Conservation (phyloP, 257 asterid species). For the Solanum microdontum region DNA sequence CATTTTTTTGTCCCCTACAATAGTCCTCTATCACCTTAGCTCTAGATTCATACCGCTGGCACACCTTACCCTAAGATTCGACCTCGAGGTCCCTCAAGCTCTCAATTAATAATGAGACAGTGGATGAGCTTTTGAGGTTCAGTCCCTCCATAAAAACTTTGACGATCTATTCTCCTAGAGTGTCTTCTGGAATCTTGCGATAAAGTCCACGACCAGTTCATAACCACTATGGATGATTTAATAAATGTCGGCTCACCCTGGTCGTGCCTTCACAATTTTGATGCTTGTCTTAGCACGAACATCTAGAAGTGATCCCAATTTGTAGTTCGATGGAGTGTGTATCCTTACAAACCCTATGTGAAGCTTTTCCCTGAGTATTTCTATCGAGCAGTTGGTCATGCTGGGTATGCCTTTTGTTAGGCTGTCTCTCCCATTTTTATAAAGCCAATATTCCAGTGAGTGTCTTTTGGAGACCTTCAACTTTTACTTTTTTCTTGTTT, state of each 20-base stretch:
- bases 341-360: neutral
- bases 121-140: neutral
- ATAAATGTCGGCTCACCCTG: neutral
- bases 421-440: neutral
- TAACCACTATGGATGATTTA: neutral
- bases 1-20: neutral
- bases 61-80: neutral
- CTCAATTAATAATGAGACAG: neutral
- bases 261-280: neutral
- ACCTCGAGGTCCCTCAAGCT: neutral
- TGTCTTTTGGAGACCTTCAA: neutral
- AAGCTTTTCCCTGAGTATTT: neutral
- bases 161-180: neutral
- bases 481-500: neutral
- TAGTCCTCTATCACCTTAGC: neutral
- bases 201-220: too few relatives aligned
- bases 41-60: neutral
- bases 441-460: neutral
- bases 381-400: neutral
- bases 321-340: neutral
- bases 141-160: too few relatives aligned
- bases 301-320: neutral
- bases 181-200: neutral
- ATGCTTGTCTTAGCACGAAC: neutral
- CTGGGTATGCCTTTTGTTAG: neutral